Conservation (phyloP, 192 early-diverging fungal species). For the Mortierella hygrophila region DNA sequence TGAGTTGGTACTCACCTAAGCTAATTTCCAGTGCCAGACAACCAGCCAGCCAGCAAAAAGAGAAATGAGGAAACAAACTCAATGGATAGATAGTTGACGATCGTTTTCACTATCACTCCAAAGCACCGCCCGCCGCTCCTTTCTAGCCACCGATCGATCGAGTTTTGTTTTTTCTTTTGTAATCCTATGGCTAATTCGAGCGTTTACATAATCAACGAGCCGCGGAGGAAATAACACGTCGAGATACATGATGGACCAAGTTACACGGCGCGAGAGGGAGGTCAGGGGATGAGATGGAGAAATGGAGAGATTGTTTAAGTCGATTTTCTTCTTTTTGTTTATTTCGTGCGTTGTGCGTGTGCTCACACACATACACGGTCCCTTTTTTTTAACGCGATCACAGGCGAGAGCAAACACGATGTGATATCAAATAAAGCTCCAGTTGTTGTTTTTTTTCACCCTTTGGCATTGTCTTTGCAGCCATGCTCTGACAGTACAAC, state of each 20-base stretch:
- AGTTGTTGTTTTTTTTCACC: too few relatives aligned
- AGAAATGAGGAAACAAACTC: not conserved
- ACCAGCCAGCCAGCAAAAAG: too few relatives aligned
- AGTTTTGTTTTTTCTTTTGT: not conserved
- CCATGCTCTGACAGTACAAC: too few relatives aligned
- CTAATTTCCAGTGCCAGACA: not conserved
- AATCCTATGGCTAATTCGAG: not conserved
- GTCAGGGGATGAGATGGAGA: not conserved
- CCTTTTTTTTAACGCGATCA: too few relatives aligned
- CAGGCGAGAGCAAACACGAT: too few relatives aligned
- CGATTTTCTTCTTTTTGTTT: too few relatives aligned
- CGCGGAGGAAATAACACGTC: not conserved
- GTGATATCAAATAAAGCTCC: too few relatives aligned
- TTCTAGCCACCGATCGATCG: conserved; percentile 29
- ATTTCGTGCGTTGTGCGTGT: too few relatives aligned
- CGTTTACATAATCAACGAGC: not conserved
- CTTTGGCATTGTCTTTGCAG: too few relatives aligned
- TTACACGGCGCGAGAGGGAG: not conserved
- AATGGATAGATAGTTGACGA: not conserved
- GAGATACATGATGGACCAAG: not conserved
- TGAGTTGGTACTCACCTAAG: not conserved
- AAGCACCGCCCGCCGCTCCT: not conserved
- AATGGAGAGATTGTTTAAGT: too few relatives aligned
- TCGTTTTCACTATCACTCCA: not conserved
- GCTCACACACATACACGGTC: too few relatives aligned